phyloP scores from a whole-genome alignment of 768 basidiomycete genomes.

The Suillus alpinus region DNA sequence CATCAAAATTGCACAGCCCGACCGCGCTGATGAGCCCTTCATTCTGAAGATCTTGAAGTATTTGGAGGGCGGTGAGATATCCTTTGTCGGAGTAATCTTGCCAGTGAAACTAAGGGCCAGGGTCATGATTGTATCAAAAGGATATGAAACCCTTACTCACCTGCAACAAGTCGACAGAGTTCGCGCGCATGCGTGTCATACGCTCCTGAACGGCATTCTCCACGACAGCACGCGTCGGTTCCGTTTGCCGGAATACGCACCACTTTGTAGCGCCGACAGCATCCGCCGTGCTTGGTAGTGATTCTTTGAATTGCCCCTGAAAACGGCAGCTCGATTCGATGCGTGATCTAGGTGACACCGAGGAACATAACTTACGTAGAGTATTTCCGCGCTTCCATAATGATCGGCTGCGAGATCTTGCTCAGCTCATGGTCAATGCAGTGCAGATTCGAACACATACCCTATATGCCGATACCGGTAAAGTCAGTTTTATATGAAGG shows the following conservation, averaged over 20 bases:
- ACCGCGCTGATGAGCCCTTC: slow-evolving; percentile 62
- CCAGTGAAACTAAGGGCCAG: slow-evolving; percentile 67
- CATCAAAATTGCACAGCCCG: slow-evolving; percentile 82
- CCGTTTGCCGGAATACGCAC: slow-evolving; percentile 67
- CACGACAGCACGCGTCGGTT: slow-evolving; percentile 53
- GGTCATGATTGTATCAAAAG: not conserved
- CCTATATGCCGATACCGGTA: slow-evolving; percentile 17
- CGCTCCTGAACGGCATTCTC: slow-evolving; percentile 67
- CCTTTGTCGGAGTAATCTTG: slow-evolving; percentile 57
- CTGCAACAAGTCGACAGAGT: slow-evolving; percentile 69
- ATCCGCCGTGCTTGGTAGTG: slow-evolving; percentile 36
- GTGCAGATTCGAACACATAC: slow-evolving; percentile 15
- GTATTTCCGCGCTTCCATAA: slow-evolving; percentile 79
- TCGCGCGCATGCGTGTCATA: slow-evolving; percentile 61
- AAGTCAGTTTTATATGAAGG: slow-evolving; percentile 5
- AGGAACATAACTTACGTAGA: slow-evolving; percentile 54
- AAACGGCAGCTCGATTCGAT: slow-evolving; percentile 3
- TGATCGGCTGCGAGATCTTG: slow-evolving; percentile 61
- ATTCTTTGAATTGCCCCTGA: slow-evolving; percentile 68
- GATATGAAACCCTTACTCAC: slow-evolving; percentile 31
- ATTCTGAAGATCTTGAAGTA: slow-evolving; percentile 56
- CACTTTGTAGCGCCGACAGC: slow-evolving; percentile 82
- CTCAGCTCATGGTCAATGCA: not conserved
- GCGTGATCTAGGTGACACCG: not conserved
- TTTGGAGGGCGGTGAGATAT: slow-evolving; percentile 46